Evolutionary conservation across 2,329 filamentous ascomycete species (phyloP).

Genomic region (Furcasterigmium furcatum): DNA sequence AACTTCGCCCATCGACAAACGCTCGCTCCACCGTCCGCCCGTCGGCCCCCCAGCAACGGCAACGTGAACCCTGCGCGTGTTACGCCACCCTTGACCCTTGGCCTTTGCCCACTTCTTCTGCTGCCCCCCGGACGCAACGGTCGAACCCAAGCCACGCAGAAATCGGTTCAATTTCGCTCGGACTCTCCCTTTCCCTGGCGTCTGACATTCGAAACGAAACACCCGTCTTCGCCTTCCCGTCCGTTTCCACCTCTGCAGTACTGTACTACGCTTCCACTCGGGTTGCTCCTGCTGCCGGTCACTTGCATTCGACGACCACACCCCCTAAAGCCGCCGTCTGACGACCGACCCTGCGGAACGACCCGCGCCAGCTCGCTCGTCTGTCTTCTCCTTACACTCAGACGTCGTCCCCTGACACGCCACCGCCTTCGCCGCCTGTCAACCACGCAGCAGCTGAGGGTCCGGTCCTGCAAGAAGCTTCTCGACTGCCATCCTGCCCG

Average conservation of each 20-base stretch:
- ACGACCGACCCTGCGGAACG: background rate
- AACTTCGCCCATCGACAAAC: background rate
- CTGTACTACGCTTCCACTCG: background rate
- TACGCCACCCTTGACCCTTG: slow-evolving; percentile 5
- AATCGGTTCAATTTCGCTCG: slow-evolving; percentile 4
- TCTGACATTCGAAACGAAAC: slow-evolving; percentile 6
- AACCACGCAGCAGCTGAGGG: too few species aligned
- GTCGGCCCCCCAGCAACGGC: background rate
- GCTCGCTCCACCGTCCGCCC: background rate
- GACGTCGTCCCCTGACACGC: background rate
- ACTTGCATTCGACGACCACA: background rate
- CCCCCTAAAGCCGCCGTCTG: background rate
- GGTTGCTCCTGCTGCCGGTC: background rate
- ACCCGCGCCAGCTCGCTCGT: background rate
- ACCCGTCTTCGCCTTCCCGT: background rate
- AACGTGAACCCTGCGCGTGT: background rate
- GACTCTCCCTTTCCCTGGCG: slow-evolving; percentile 4
- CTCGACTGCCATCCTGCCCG: too few species aligned
- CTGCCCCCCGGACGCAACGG: background rate
- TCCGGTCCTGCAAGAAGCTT: too few species aligned
- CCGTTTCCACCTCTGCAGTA: slow-evolving; percentile 1
- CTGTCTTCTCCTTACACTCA: background rate
- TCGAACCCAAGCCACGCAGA: slow-evolving; percentile 3
- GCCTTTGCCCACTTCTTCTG: background rate
- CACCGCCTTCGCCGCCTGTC: background rate